Percentiles rank a stretch among this genome's conserved stretches.
These are phyloP conservation scores for Chrysochromulina parva DNA, from an alignment of 78 protist species.

Conservation along the genomic window DNA sequence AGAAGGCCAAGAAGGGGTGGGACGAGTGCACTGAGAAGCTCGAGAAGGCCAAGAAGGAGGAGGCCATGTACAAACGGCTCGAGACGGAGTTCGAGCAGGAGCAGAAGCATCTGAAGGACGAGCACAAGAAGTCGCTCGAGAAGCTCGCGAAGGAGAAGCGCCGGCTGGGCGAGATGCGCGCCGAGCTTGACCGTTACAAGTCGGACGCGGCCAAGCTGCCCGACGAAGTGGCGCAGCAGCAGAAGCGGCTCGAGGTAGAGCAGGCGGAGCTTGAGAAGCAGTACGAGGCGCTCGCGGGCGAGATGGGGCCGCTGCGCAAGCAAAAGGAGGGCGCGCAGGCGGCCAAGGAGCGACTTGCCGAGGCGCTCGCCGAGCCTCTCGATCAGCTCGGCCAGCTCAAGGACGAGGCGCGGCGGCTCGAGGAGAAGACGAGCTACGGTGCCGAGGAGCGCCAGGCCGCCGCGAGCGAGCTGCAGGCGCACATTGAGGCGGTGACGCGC, in stretches of 20 bases:
- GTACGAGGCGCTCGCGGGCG: background rate
- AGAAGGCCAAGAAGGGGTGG: conserved; percentile 18
- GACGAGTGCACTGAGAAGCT: background rate
- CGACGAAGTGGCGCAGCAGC: background rate
- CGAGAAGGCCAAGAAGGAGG: conserved; percentile 43
- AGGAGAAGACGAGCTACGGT: too few species aligned
- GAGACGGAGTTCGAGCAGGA: conserved; percentile 47
- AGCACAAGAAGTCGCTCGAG: conserved; percentile 3
- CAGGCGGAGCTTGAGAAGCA: background rate
- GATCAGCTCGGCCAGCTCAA: too few species aligned
- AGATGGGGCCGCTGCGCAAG: background rate
- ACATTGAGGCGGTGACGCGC: too few species aligned
- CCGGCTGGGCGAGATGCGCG: background rate
- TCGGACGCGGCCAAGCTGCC: background rate
- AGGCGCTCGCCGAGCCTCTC: too few species aligned
- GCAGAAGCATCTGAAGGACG: conserved; percentile 19
- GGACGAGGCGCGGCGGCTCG: too few species aligned
- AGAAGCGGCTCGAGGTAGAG: background rate
- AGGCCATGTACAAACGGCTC: conserved; percentile 34
- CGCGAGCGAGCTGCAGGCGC: too few species aligned
- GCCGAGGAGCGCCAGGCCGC: too few species aligned
- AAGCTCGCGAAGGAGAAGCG: conserved; percentile 19
- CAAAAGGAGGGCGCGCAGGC: background rate
- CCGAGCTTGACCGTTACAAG: background rate
- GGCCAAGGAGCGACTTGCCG: background rate